These are phyloP conservation scores for Podospora tetraspora DNA, from an alignment of 495 filamentous ascomycete species.

Conservation along the genomic window DNA sequence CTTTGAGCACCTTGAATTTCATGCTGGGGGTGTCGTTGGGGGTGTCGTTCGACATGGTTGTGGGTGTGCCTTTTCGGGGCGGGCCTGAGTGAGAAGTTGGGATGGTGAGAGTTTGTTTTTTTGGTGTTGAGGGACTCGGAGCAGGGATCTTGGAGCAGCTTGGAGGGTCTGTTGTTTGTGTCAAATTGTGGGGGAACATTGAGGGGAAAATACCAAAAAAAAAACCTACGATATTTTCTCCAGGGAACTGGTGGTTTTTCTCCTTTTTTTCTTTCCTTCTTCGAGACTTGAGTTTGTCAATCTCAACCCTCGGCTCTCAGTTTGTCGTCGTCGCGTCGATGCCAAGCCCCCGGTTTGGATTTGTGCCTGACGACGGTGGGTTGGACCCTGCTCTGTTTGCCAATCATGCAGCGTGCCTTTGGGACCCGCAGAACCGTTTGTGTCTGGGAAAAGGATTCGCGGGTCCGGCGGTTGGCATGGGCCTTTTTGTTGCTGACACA, in stretches of 20 bases:
- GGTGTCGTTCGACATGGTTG: slow-evolving; percentile 4
- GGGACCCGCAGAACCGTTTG: not conserved
- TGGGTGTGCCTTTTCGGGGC: not conserved
- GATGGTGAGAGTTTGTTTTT: slow-evolving; percentile 5
- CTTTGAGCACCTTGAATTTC: slow-evolving; percentile 41
- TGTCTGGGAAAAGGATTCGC: not conserved
- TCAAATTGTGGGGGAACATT: too few species aligned
- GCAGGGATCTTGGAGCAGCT: not conserved
- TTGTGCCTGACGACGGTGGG: not conserved
- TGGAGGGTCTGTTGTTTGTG: not conserved
- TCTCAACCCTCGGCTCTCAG: not conserved
- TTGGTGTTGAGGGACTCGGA: not conserved
- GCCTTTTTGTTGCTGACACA: not conserved
- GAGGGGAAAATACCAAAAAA: too few species aligned
- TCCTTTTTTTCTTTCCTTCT: not conserved
- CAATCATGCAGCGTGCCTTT: not conserved
- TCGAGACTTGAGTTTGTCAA: not conserved
- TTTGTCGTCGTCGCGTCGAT: not conserved
- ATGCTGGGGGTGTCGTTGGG: slow-evolving; percentile 19
- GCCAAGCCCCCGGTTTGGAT: not conserved
- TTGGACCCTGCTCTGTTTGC: not conserved
- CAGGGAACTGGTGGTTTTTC: not conserved
- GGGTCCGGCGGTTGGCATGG: not conserved
- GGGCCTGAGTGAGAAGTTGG: not conserved
- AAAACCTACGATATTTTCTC: not conserved